Percentiles rank a stretch among this genome's conserved stretches.
Evolutionary conservation across 192 early-diverging fungal species (phyloP).

Genomic region (Backusella psychrophila): DNA sequence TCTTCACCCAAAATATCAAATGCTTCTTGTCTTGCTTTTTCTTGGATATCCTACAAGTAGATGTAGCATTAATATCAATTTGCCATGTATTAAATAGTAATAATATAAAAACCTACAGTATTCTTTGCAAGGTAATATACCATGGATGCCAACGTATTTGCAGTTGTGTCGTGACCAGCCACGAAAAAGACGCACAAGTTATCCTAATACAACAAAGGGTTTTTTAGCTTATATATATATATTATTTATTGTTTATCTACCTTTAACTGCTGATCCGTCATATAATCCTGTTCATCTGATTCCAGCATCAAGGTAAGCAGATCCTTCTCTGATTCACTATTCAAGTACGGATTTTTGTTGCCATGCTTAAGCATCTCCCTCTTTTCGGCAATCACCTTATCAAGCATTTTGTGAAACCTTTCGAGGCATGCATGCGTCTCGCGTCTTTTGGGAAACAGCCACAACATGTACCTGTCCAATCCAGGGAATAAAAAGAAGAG

Average conservation of each 20-base stretch:
- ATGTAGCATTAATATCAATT: background rate
- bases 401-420: conserved; percentile 8
- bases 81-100: conserved; percentile 10
- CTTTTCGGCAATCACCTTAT: conserved; percentile 14
- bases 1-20: conserved; percentile 52
- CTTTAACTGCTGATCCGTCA: background rate
- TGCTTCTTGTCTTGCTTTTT: conserved; percentile 54
- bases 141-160: conserved; percentile 47
- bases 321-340: conserved; percentile 27
- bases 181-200: conserved; percentile 22
- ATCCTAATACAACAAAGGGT: background rate
- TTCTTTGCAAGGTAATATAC: conserved; percentile 49
- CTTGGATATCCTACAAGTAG: conserved; percentile 42
- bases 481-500: conserved; percentile 53
- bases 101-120: conserved; percentile 41
- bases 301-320: conserved; percentile 33
- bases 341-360: background rate
- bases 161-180: conserved; percentile 56
- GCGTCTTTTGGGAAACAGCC: conserved; percentile 9
- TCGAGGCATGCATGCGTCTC: conserved; percentile 7
- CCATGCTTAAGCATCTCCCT: background rate
- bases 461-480: conserved; percentile 36
- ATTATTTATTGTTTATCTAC: background rate
- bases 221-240: background rate
- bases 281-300: background rate